These are phyloP conservation scores for Oropetium thomaeum DNA, from an alignment of 176 grass and related monocot species.

Conservation along the genomic window DNA sequence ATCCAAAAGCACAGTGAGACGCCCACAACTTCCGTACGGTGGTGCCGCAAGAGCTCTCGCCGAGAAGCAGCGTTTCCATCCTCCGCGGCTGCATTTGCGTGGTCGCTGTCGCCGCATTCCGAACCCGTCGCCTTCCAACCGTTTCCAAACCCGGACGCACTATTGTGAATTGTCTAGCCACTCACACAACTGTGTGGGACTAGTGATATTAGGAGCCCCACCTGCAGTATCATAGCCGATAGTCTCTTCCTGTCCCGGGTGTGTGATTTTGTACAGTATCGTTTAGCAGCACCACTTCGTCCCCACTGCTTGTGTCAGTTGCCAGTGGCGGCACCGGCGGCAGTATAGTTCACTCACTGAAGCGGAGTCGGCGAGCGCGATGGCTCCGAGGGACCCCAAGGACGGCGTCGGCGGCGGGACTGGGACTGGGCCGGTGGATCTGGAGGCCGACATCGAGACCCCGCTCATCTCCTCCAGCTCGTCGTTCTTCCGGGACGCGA, in stretches of 20 bases:
- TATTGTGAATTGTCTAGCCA: not conserved
- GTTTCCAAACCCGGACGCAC: not conserved
- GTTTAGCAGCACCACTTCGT: not conserved
- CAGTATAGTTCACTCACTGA: no score
- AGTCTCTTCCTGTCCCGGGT: not conserved
- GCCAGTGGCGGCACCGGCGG: conserved; percentile 4
- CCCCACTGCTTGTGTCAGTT: conserved; percentile 13
- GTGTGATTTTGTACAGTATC: not conserved
- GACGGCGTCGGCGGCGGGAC: not conserved
- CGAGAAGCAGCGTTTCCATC: conserved; percentile 21
- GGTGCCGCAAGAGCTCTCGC: not conserved
- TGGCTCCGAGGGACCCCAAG: conserved; percentile 31
- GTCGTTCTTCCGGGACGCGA: conserved; percentile 34
- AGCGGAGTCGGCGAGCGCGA: conserved; percentile 3
- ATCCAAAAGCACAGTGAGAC: not conserved
- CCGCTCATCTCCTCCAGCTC: conserved; percentile 32
- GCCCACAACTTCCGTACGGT: not conserved
- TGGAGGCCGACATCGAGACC: conserved; percentile 41
- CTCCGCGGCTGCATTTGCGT: not conserved
- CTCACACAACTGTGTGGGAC: conserved; percentile 2
- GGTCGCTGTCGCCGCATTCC: not conserved
- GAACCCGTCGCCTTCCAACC: not conserved
- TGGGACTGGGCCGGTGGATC: conserved; percentile 17
- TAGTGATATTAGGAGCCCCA: not conserved
- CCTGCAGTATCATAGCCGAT: not conserved